These are phyloP conservation scores for Miscanthus lutarioriparius DNA, from an alignment of 176 grass and related monocot genomes.

Conservation along the genomic window DNA sequence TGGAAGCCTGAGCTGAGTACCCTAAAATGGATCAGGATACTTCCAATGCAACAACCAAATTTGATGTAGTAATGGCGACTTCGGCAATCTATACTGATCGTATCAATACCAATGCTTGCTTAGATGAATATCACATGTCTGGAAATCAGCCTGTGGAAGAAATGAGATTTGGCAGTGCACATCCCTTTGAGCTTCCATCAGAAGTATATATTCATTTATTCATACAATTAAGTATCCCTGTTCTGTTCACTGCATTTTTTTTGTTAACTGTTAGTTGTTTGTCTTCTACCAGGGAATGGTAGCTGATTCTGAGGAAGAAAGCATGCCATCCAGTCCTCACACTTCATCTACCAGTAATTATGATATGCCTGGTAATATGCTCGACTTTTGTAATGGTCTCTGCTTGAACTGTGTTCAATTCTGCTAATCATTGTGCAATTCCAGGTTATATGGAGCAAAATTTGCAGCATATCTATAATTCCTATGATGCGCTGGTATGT, in stretches of 20 bases:
- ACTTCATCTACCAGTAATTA: constrained; percentile 43
- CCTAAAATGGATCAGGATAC: constrained; percentile 46
- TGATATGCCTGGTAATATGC: constrained; percentile 30
- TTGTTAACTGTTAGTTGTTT: constrained; percentile 13
- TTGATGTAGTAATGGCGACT: constrained; percentile 40
- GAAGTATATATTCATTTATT: constrained; percentile 27
- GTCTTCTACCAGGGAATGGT: constrained; percentile 31
- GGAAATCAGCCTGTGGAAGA: constrained; percentile 41
- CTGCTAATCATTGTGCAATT: constrained; percentile 32
- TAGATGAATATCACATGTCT: constrained; percentile 44
- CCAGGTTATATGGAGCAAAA: constrained; percentile 42
- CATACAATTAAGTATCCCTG: constrained; percentile 13
- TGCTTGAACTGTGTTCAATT: not conserved
- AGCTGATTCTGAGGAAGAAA: constrained; percentile 49
- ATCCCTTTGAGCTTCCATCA: constrained; percentile 38
- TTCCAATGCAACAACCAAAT: constrained; percentile 47
- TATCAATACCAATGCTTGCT: constrained; percentile 33
- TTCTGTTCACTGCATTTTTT: constrained; percentile 26
- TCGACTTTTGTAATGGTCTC: constrained; percentile 7
- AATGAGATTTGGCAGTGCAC: constrained; percentile 28
- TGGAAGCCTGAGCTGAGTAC: constrained; percentile 14
- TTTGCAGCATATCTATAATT: constrained; percentile 18
- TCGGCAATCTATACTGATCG: constrained; percentile 51
- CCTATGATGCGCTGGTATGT: constrained; percentile 29
- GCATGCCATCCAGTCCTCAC: constrained; percentile 34